These are phyloP conservation scores for Trichosporon sp. DNA, from an alignment of 1,284 basidiomycete genomes.

Conservation along the genomic window DNA sequence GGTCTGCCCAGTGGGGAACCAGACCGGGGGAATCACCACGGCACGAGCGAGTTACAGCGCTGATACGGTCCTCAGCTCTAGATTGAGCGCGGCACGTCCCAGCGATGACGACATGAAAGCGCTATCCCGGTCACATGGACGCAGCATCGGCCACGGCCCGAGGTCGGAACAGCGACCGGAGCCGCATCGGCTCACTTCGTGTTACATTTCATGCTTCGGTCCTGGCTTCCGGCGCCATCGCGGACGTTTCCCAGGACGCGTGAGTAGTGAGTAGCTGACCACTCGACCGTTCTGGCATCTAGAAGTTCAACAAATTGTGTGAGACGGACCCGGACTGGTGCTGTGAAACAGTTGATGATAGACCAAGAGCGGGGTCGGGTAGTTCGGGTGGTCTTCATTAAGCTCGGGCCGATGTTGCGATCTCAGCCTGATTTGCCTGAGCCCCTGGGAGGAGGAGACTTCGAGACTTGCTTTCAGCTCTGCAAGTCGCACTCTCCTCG, in stretches of 20 bases:
- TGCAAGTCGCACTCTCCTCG: background rate
- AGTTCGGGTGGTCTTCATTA: background rate
- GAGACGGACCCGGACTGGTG: background rate
- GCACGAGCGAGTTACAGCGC: background rate
- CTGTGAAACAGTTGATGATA: too few relatives aligned
- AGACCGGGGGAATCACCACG: background rate
- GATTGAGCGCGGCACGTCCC: background rate
- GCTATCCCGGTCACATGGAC: constrained; percentile 1
- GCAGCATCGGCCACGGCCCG: background rate
- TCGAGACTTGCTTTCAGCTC: too few relatives aligned
- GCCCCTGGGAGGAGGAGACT: too few relatives aligned
- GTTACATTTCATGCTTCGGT: background rate
- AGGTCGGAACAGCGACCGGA: background rate
- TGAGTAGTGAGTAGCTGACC: too few relatives aligned
- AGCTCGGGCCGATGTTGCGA: background rate
- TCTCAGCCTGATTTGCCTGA: background rate
- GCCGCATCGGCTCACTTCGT: background rate
- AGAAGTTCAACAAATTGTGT: too few relatives aligned
- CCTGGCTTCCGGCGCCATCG: background rate
- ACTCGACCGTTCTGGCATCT: too few relatives aligned
- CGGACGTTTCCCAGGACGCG: too few relatives aligned
- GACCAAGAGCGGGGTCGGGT: too few relatives aligned
- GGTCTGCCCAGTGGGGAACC: background rate
- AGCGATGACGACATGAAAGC: background rate
- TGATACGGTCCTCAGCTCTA: background rate